Evolutionary conservation across 352 stramenopile species (phyloP).

Genomic region (Blastocystis sp.): DNA sequence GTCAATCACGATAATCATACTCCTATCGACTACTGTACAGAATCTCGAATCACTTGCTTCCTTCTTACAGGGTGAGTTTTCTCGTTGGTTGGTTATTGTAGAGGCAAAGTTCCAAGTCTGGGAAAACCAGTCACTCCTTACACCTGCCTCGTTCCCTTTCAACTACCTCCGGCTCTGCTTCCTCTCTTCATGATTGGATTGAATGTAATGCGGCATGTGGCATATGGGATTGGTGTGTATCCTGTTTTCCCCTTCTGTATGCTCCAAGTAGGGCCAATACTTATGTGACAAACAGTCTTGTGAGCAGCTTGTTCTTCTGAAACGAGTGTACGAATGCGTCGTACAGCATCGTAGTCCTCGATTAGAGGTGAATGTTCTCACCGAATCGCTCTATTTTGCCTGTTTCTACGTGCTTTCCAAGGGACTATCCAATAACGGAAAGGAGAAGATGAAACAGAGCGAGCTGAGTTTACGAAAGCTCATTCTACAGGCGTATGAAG

Average conservation of each 20-base stretch:
- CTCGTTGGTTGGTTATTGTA: not conserved
- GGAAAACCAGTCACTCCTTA: not conserved
- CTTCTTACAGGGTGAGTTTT: not conserved
- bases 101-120: not conserved
- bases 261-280: not conserved
- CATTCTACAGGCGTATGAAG: slow-evolving; percentile 34
- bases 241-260: slow-evolving; percentile 14
- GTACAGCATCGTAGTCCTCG: not conserved
- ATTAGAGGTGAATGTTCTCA: slow-evolving; percentile 12
- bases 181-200: not conserved
- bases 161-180: not conserved
- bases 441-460: not conserved
- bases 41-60: not conserved
- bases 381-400: slow-evolving; percentile 40
- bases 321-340: slow-evolving; percentile 36
- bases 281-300: not conserved
- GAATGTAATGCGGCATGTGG: slow-evolving; percentile 28
- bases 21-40: slow-evolving; percentile 1
- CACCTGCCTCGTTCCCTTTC: not conserved
- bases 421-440: not conserved
- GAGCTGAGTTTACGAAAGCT: not conserved
- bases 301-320: slow-evolving; percentile 1
- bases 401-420: slow-evolving; percentile 50
- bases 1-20: not conserved
- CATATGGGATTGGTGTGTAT: not conserved